Evolutionary conservation across 345 rosid genomes (phyloP).

Genomic region (Durio zibethinus): DNA sequence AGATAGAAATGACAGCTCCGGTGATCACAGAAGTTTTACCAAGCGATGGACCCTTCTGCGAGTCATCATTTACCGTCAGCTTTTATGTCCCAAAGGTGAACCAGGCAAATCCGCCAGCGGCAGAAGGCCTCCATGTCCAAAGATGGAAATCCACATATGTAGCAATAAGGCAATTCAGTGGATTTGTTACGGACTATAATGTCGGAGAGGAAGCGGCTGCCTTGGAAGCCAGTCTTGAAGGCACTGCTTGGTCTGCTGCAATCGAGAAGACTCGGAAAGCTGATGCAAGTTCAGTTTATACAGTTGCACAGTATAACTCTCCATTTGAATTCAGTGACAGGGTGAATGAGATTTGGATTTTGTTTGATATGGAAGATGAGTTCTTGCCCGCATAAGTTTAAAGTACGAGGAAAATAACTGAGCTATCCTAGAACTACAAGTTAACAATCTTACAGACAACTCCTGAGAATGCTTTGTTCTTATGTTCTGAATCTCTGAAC

Average conservation of each 20-base stretch:
- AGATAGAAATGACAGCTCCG: slow-evolving; percentile 90
- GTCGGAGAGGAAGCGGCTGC: slow-evolving; percentile 78
- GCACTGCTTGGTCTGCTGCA: slow-evolving; percentile 57
- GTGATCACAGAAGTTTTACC: slow-evolving; percentile 67
- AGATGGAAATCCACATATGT: slow-evolving; percentile 48
- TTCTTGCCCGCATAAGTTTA: not conserved
- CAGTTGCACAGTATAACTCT: slow-evolving; percentile 83
- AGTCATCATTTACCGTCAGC: slow-evolving; percentile 71
- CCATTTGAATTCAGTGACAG: slow-evolving; percentile 68
- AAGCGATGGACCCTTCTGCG: slow-evolving; percentile 82
- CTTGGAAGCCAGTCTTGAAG: slow-evolving; percentile 54
- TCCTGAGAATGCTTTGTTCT: not conserved
- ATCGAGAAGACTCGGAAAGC: slow-evolving; percentile 43
- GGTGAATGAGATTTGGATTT: slow-evolving; percentile 81
- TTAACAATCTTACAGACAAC: not conserved
- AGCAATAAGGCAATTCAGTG: slow-evolving; percentile 72
- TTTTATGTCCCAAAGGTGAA: slow-evolving; percentile 75
- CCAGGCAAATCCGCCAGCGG: slow-evolving; percentile 75
- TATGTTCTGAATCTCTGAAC: not conserved
- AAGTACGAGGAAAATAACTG: not conserved
- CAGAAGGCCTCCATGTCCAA: slow-evolving; percentile 68
- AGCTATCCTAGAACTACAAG: not conserved
- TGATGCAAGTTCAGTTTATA: slow-evolving; percentile 40
- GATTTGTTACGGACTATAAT: slow-evolving; percentile 56
- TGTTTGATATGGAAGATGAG: slow-evolving; percentile 39